Evolutionary conservation across 2,329 filamentous ascomycete genomes (phyloP).

Genomic region (Sporothrix phasma): DNA sequence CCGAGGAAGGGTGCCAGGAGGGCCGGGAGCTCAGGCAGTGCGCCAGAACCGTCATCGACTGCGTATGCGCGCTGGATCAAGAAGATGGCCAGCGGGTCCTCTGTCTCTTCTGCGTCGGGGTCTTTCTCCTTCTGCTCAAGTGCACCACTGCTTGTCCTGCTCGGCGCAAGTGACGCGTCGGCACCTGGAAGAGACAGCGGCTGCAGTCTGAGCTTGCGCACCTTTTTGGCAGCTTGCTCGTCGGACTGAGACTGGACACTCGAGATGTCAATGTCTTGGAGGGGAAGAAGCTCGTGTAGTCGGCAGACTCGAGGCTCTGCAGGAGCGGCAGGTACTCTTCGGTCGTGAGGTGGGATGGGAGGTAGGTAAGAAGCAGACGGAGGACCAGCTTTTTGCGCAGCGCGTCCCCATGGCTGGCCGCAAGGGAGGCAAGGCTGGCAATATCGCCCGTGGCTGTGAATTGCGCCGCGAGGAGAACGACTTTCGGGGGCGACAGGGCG

Average conservation of each 20-base stretch:
- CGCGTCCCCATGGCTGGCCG: slow-evolving; percentile 44
- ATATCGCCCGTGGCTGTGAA: slow-evolving; percentile 58
- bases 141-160: slow-evolving; percentile 31
- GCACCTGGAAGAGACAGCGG: slow-evolving; percentile 38
- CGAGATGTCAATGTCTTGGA: slow-evolving; percentile 42
- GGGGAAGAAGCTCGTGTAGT: slow-evolving; percentile 24
- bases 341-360: slow-evolving; percentile 62
- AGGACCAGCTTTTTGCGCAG: slow-evolving; percentile 57
- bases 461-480: slow-evolving; percentile 62
- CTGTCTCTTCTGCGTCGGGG: slow-evolving; percentile 23
- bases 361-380: slow-evolving; percentile 63
- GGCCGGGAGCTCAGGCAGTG: slow-evolving; percentile 57
- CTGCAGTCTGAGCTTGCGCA: slow-evolving; percentile 52
- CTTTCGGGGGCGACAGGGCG: slow-evolving; percentile 55
- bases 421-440: slow-evolving; percentile 49
- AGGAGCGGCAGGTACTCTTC: slow-evolving; percentile 53
- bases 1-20: slow-evolving; percentile 59
- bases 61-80: slow-evolving; percentile 57
- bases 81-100: slow-evolving; percentile 41
- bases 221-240: slow-evolving; percentile 53
- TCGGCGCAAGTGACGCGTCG: background rate
- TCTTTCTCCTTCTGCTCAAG: slow-evolving; percentile 31
- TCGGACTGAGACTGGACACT: slow-evolving; percentile 49
- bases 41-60: slow-evolving; percentile 63
- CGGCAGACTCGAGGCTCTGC: slow-evolving; percentile 42